phyloP scores from a whole-genome alignment of 1,284 basidiomycete genomes.

The Afroboletus lepidellus region DNA sequence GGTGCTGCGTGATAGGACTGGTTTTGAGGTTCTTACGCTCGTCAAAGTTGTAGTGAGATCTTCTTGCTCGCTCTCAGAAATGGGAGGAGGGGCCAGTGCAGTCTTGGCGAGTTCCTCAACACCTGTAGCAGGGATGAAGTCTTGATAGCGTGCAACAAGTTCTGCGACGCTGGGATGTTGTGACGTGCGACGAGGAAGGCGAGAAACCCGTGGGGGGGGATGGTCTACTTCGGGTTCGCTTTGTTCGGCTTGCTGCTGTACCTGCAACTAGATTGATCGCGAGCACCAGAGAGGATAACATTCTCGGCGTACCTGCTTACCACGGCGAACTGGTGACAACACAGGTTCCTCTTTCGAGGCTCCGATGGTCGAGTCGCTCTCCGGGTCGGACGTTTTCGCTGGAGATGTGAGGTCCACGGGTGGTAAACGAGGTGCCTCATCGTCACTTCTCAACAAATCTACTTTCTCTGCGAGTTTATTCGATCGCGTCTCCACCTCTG shows the following conservation, averaged over 20 bases:
- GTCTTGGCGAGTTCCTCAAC: constrained; percentile 68
- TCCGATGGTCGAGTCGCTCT: constrained; percentile 91
- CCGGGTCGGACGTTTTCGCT: constrained; percentile 51
- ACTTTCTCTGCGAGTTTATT: constrained; percentile 29
- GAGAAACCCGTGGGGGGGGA: constrained; percentile 47
- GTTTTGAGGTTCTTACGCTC: constrained; percentile 25
- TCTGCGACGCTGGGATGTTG: constrained; percentile 76
- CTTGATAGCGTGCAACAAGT: constrained; percentile 80
- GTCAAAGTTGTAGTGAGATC: constrained; percentile 36
- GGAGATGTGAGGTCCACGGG: constrained; percentile 6
- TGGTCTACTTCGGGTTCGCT: constrained; percentile 18
- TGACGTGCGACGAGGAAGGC: constrained; percentile 64
- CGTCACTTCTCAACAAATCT: constrained; percentile 21
- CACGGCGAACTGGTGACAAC: constrained; percentile 20
- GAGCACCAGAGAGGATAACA: neutral
- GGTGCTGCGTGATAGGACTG: constrained; percentile 36
- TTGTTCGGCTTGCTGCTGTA: constrained; percentile 19
- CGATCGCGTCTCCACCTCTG: constrained; percentile 36
- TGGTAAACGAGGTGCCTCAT: constrained; percentile 12
- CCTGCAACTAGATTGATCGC: constrained; percentile 12
- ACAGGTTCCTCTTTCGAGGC: constrained; percentile 49
- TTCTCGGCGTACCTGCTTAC: constrained; percentile 26
- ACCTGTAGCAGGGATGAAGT: constrained; percentile 68
- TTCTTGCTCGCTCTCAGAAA: constrained; percentile 75
- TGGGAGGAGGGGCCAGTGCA: constrained; percentile 56